Conservation (phyloP, 805 yeast genomes). For the Metschnikowia vanudenii region DNA sequence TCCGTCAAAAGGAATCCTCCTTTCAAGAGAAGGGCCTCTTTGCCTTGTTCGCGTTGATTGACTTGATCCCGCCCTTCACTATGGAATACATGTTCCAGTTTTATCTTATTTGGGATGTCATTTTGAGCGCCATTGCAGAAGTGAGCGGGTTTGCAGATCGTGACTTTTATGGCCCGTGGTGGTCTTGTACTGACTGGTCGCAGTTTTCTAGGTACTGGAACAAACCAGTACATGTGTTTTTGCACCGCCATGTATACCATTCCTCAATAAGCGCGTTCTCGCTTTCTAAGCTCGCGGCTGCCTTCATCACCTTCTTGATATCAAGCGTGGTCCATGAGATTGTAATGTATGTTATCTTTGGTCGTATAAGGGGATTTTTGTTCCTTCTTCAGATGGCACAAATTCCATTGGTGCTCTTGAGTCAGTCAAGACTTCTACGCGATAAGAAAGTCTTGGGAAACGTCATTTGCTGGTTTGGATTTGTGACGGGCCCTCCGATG, state of each 20-base stretch:
- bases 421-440: constrained; percentile 57
- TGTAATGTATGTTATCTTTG: constrained; percentile 87
- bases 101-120: constrained; percentile 94
- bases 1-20: constrained; percentile 33
- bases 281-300: constrained; percentile 65
- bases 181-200: constrained; percentile 94
- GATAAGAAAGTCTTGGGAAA: constrained; percentile 67
- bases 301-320: constrained; percentile 71
- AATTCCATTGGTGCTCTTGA: constrained; percentile 69
- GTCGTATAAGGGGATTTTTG: constrained; percentile 75
- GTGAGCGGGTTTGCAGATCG: constrained; percentile 84
- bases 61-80: constrained; percentile 78
- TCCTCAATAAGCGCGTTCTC: constrained; percentile 76
- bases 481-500: constrained; percentile 84
- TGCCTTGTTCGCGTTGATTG: constrained; percentile 47
- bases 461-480: constrained; percentile 86
- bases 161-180: constrained; percentile 94
- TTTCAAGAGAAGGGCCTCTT: constrained; percentile 3
- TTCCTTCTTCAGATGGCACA: constrained; percentile 83
- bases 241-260: constrained; percentile 91
- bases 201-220: constrained; percentile 95
- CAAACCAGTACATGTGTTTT: constrained; percentile 84
- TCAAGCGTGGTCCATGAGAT: constrained; percentile 86
- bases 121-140: constrained; percentile 87
- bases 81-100: constrained; percentile 74